Evolutionary conservation across 2,329 filamentous ascomycete species (phyloP).

Genomic region (Pseudohalonectria lignicola): DNA sequence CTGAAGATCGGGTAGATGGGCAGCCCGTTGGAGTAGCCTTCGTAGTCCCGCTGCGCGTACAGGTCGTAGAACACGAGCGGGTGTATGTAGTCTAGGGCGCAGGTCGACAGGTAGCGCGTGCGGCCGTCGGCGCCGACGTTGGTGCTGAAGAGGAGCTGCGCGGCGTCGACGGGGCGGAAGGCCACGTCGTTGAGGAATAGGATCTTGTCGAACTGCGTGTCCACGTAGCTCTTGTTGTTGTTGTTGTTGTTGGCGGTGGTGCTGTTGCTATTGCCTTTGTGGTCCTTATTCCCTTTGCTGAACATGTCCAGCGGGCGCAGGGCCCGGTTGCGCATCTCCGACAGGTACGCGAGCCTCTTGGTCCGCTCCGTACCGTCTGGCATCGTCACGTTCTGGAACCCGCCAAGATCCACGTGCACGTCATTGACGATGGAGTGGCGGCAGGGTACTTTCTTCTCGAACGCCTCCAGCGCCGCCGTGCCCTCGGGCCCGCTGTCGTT

Average conservation of each 20-base stretch:
- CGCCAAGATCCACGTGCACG: conserved; percentile 42
- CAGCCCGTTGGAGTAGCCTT: conserved; percentile 52
- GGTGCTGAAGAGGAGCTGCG: conserved; percentile 51
- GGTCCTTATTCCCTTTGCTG: conserved; percentile 22
- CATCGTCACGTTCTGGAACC: conserved; percentile 47
- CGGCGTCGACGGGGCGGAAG: conserved; percentile 37
- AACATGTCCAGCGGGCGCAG: conserved; percentile 47
- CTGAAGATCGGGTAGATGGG: conserved; percentile 61
- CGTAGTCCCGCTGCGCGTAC: conserved; percentile 57
- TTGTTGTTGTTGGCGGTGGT: too few species aligned
- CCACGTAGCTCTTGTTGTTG: too few species aligned
- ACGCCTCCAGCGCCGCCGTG: conserved; percentile 37
- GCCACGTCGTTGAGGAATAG: conserved; percentile 59
- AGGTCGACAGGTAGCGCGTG: conserved; percentile 54
- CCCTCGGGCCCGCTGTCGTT: conserved; percentile 53
- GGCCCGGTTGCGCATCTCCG: conserved; percentile 61
- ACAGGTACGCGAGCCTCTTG: conserved; percentile 64
- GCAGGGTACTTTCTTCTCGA: conserved; percentile 35
- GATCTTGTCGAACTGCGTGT: conserved; percentile 37
- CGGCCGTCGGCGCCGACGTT: conserved; percentile 39
- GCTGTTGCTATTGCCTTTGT: too few species aligned
- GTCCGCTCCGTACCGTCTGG: conserved; percentile 52
- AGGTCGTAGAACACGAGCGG: conserved; percentile 64
- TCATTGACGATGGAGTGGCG: conserved; percentile 46
- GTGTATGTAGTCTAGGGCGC: conserved; percentile 59